These are phyloP conservation scores for Dacryopinax spathularia DNA, from an alignment of 768 basidiomycete genomes.

Conservation along the genomic window DNA sequence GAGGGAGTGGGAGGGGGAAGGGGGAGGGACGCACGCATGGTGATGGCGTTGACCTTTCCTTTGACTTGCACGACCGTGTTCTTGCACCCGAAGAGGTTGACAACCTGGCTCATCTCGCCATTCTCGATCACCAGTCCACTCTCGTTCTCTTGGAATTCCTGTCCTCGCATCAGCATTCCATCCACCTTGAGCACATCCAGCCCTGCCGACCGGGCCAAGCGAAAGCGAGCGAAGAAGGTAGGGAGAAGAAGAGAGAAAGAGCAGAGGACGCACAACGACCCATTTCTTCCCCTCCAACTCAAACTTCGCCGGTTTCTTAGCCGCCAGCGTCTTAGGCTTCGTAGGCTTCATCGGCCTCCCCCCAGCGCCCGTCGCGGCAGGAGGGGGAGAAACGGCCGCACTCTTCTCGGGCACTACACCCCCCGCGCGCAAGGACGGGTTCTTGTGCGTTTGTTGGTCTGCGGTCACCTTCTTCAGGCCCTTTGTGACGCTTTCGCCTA, in stretches of 20 bases:
- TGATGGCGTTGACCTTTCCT: slow-evolving; percentile 92
- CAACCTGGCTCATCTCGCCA: slow-evolving; percentile 61
- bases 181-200: too few species aligned
- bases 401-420: slow-evolving; percentile 38
- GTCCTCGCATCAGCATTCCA: not conserved
- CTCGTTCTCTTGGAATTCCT: slow-evolving; percentile 92
- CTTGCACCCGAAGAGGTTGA: slow-evolving; percentile 87
- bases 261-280: slow-evolving; percentile 51
- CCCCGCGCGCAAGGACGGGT: slow-evolving; percentile 60
- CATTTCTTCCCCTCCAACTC: slow-evolving; percentile 87
- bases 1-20: not conserved
- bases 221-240: not conserved
- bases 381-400: slow-evolving; percentile 18
- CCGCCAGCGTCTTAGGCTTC: slow-evolving; percentile 68
- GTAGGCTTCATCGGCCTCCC: slow-evolving; percentile 67
- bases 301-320: slow-evolving; percentile 86
- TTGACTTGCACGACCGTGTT: slow-evolving; percentile 66
- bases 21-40: slow-evolving; percentile 44
- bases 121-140: slow-evolving; percentile 55
- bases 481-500: slow-evolving; percentile 79
- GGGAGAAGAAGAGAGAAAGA: not conserved
- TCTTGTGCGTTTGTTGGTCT: slow-evolving; percentile 98
- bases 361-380: not conserved
- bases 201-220: not conserved
- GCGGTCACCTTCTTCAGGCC: slow-evolving; percentile 85